phyloP scores from a whole-genome alignment of 495 filamentous ascomycete genomes.

The Bathelium albidoporum region DNA sequence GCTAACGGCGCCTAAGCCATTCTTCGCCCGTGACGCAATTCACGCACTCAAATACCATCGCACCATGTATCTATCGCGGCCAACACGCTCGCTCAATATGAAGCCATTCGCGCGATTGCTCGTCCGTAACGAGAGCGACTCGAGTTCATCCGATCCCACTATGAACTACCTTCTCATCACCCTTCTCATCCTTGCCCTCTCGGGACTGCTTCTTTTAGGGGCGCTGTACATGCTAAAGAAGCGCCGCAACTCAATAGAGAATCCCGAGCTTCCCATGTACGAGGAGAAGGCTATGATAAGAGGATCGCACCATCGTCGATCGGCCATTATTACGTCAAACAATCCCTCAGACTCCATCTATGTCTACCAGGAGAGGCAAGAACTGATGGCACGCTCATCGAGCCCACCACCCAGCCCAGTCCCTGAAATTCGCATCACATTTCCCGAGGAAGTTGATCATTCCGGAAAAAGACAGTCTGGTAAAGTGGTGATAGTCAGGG shows the following conservation, averaged over 20 bases:
- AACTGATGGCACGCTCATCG: slow-evolving; percentile 61
- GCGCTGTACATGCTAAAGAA: slow-evolving; percentile 62
- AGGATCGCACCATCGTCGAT: slow-evolving; percentile 23
- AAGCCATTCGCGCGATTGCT: slow-evolving; percentile 16
- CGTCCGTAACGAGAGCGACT: slow-evolving; percentile 32
- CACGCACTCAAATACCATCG: not conserved
- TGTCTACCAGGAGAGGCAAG: slow-evolving; percentile 62
- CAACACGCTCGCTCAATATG: slow-evolving; percentile 1
- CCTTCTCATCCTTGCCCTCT: slow-evolving; percentile 64
- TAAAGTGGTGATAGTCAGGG: slow-evolving; percentile 80
- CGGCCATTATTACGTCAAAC: slow-evolving; percentile 31
- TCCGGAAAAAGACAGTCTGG: slow-evolving; percentile 72
- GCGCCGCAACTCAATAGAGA: slow-evolving; percentile 41
- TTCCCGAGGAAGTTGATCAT: slow-evolving; percentile 87
- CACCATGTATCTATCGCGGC: not conserved
- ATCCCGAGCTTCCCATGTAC: slow-evolving; percentile 47
- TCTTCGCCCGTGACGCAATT: not conserved
- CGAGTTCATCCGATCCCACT: slow-evolving; percentile 36
- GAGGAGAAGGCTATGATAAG: slow-evolving; percentile 31
- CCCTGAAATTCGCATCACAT: slow-evolving; percentile 95
- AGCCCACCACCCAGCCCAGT: slow-evolving; percentile 70
- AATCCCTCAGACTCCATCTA: slow-evolving; percentile 56
- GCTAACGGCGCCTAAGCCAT: not conserved
- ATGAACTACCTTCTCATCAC: slow-evolving; percentile 68
- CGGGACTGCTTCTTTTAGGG: slow-evolving; percentile 55